Base-by-base conservation (phyloP, 2,329 filamentous ascomycete species). In the Emericellopsis cladophorae region DNA sequence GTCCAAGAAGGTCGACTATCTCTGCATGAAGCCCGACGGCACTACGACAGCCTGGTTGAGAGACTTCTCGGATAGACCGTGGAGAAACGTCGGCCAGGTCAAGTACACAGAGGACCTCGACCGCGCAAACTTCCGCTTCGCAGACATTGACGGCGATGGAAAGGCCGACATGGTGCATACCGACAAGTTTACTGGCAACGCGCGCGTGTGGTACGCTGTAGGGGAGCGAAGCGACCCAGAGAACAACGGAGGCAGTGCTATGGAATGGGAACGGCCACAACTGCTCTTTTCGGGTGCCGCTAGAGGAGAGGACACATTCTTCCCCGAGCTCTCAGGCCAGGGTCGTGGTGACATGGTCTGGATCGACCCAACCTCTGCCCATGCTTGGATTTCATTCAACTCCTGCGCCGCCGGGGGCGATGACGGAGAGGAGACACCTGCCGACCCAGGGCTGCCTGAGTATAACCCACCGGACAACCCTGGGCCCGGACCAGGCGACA, bases 81-180 rank as follows among this genome's bases (percentile, higher is more conserved):
- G 12, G 11, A 11, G 18, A 2, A 47, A 60, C 36, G 46, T 50
- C 11, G 49, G 41, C n/a, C 55, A 58, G 48, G 46, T 59, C 42
- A 60, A 58, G 45, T 46, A 46, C 37, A 39, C 47, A 11, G 49
- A 53, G 32, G 48, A 40, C 22, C 49, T 47, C 11, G 60, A 63
- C 37, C 55, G 60, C 1, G 58, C 60, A 11, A 59, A 63, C 42
- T 40, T 60, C 10, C 52, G 54, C 8, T 66, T 49, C 31, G 57
- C 54, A 4, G 64, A 66, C 45, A 54, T 64, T 18, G 58, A 65
- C 40, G 58, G 60, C 31, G 41, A 43, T 37, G 37, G 37, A 4
- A 16, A 24, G n/a, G 37, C 41, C 12, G 41, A 43, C 16, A 26
- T 43, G n/a, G 10, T 43, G 11, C 37, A 40, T 31, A 16, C 22